Conservation (phyloP, 192 early-diverging fungal species). For the Phycomyces nitens region DNA sequence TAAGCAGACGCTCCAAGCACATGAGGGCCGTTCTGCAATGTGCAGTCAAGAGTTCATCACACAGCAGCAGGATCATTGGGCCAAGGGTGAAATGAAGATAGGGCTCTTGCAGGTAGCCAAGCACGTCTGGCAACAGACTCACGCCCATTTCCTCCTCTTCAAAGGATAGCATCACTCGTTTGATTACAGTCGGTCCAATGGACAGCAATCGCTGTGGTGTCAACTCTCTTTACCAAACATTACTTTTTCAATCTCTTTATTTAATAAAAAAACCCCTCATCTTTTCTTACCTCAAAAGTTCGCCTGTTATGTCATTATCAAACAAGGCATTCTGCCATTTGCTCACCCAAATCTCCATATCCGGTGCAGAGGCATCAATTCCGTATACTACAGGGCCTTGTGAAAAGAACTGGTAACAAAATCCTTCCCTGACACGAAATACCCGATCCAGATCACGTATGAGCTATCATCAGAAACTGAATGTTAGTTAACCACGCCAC, state of each 20-base stretch:
- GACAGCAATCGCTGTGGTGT: conserved; percentile 23
- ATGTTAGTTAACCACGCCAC: too few species aligned
- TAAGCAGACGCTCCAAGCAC: conserved; percentile 1
- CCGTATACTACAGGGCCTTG: conserved; percentile 17
- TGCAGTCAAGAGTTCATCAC: conserved; percentile 23
- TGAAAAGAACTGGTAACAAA: conserved; percentile 29
- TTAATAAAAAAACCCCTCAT: too few species aligned
- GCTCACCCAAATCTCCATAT: conserved; percentile 21
- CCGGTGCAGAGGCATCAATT: conserved; percentile 5
- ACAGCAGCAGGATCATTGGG: conserved; percentile 18
- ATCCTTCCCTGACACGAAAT: conserved; percentile 16
- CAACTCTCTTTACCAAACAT: conserved; percentile 4
- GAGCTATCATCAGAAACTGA: conserved; percentile 13
- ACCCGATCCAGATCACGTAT: conserved; percentile 11
- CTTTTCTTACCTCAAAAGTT: conserved; percentile 26
- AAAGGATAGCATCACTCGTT: conserved; percentile 23
- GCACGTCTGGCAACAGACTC: conserved; percentile 18
- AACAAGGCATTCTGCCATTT: conserved; percentile 29
- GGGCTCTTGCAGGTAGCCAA: conserved; percentile 27
- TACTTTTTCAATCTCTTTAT: too few species aligned
- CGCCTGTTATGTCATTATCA: conserved; percentile 31
- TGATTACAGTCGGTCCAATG: conserved; percentile 25
- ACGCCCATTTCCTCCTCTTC: conserved; percentile 16
- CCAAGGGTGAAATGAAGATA: conserved; percentile 32
- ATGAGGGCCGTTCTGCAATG: conserved; percentile 8